Base-by-base conservation (phyloP, 495 filamentous ascomycete species). In the Penicillium goetzii region DNA sequence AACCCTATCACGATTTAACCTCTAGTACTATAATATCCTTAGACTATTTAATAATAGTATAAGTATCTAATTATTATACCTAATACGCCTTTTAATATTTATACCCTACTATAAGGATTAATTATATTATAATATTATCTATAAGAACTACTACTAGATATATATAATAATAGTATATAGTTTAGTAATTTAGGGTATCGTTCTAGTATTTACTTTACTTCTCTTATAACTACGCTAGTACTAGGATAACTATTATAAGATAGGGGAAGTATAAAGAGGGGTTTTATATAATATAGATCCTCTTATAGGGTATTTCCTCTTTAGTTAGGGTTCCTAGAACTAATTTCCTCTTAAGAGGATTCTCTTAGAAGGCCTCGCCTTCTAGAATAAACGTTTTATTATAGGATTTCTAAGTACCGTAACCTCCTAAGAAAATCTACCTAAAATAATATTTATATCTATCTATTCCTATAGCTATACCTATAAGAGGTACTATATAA, bases 401-500 rank as follows among this genome's bases (percentile, higher is more conserved):
- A 28, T 14, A 28, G 28, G 26, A 14, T 33, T 53, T 19, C 28
- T 26, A 53, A 15, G 50, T 53, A 53, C 50, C 50, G 2, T 53
- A 19, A 9, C 28, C 33, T 53, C 11, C 50, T 12, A 53, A 17
- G 28, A 53, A 32, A 33, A 53, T 19, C 50, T 53, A 53, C 26
- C 50, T 11, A 33, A 53, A 7, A 33, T 0, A 4, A 33, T 7
- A 30, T 32, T 53, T 33, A 26, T 21, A 23, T 58, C 40, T 21
- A 58, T 8, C 4, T 47, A 40, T 58, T 58, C 41, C 40, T 49
- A 58, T 40, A 15, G 53, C 47, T 1, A 23, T 8, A 47, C 47
- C 38, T 60, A 60, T 7, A 60, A 60, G 58, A 60, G 53, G 47
- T 32, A 15, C 58, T 60, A 19, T 23, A 60, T 52, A 53, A 47